Conservation (phyloP, 2,329 filamentous ascomycete genomes). For the Penicillium sp. region DNA sequence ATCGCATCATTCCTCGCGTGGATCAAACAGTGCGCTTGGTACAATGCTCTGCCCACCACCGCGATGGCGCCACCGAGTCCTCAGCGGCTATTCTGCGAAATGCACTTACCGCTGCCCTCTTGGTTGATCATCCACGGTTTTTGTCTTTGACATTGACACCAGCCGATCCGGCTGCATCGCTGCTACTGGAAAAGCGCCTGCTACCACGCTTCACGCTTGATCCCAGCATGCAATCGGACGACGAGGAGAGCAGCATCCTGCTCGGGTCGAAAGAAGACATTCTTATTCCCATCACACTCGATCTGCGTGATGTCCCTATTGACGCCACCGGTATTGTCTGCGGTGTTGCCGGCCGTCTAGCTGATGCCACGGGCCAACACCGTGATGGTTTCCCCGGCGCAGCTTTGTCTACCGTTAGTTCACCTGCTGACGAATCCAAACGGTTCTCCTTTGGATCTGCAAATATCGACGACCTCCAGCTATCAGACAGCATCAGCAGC, state of each 20-base stretch:
- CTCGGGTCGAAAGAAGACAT: constrained; percentile 67
- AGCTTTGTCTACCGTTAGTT: constrained; percentile 18
- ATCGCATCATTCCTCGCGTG: constrained; percentile 69
- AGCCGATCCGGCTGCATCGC: constrained; percentile 42
- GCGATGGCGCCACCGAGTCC: constrained; percentile 31
- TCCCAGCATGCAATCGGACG: constrained; percentile 33
- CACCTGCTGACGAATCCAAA: constrained; percentile 14
- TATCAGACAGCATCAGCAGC: constrained; percentile 15
- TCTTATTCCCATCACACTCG: constrained; percentile 81
- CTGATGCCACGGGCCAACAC: constrained; percentile 59
- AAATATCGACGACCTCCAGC: constrained; percentile 16
- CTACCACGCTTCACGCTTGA: constrained; percentile 67
- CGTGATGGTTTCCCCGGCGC: constrained; percentile 39
- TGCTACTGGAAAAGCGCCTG: constrained; percentile 43
- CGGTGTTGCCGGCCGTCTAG: constrained; percentile 79
- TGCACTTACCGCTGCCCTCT: constrained; percentile 33
- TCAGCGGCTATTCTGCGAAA: constrained; percentile 37
- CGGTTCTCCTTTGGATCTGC: constrained; percentile 17
- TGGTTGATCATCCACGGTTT: constrained; percentile 45
- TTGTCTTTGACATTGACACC: constrained; percentile 46
- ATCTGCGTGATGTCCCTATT: constrained; percentile 73
- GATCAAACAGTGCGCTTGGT: constrained; percentile 67
- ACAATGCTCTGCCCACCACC: constrained; percentile 68
- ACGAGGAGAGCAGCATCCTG: constrained; percentile 59
- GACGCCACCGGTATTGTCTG: constrained; percentile 94